A percentile compares a stretch with the other conserved stretches of the same genome.
Conservation (phyloP, 352 stramenopile genomes). For the Globisporangium nunn region DNA sequence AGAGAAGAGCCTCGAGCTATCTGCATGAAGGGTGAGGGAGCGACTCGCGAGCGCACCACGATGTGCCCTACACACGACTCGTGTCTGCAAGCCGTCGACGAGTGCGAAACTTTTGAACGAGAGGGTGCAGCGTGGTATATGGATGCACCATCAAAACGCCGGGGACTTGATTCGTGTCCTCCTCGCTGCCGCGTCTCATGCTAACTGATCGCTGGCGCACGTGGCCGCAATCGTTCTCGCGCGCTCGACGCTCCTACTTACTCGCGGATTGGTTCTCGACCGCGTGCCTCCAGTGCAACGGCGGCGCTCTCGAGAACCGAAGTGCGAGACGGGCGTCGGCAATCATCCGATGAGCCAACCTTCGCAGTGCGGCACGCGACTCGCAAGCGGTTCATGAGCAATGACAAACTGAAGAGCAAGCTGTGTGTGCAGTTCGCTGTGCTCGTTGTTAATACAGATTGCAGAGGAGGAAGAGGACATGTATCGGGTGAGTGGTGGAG, state of each 20-base stretch:
- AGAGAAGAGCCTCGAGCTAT: neutral
- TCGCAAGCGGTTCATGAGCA: neutral
- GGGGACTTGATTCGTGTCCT: neutral
- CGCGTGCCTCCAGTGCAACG: neutral
- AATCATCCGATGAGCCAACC: neutral
- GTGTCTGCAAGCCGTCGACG: neutral
- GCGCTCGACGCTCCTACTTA: too few species aligned
- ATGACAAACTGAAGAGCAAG: neutral
- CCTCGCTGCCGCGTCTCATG: neutral
- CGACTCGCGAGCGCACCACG: neutral
- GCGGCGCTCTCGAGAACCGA: too few species aligned
- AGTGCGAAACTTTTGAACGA: neutral
- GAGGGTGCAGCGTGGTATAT: neutral
- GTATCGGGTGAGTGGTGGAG: too few species aligned
- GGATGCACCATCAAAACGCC: neutral
- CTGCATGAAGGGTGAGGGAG: neutral
- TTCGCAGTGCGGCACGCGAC: too few species aligned
- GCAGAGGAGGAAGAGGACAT: too few species aligned
- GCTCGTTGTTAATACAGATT: too few species aligned
- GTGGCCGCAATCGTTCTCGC: too few species aligned
- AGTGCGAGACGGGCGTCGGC: neutral
- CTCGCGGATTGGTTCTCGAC: neutral
- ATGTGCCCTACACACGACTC: neutral
- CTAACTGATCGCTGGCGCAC: too few species aligned
- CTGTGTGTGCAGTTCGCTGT: too few species aligned